phyloP scores from a whole-genome alignment of 2,329 filamentous ascomycete species.

The Calonectria pseudoturangicola region DNA sequence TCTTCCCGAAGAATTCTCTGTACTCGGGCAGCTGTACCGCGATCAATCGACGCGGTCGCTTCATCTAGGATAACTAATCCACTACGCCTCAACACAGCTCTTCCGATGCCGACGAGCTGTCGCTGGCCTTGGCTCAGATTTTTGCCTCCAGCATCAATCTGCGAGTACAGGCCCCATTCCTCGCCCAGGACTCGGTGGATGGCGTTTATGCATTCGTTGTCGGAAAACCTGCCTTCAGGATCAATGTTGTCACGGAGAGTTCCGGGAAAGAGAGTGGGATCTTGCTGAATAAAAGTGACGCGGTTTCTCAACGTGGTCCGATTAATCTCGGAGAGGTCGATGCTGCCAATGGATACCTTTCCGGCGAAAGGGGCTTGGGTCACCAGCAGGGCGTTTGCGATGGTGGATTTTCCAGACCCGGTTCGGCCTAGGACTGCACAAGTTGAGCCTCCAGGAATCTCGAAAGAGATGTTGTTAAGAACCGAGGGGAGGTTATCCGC shows the following conservation, averaged over 20 bases:
- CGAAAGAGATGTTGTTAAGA: conserved; percentile 80
- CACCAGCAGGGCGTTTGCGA: conserved; percentile 75
- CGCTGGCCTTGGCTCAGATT: conserved; percentile 78
- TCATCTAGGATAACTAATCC: conserved; percentile 79
- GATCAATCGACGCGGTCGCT: conserved; percentile 78
- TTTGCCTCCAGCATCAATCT: conserved; percentile 75
- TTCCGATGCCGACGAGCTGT: conserved; percentile 76
- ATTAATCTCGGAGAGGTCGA: conserved; percentile 72
- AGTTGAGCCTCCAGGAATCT: conserved; percentile 79
- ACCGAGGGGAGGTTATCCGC: conserved; percentile 85
- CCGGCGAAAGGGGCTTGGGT: conserved; percentile 72
- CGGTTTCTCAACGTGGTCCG: conserved; percentile 74
- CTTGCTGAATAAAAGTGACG: conserved; percentile 79
- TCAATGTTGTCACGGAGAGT: conserved; percentile 80
- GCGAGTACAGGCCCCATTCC: conserved; percentile 68
- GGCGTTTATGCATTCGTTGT: conserved; percentile 69
- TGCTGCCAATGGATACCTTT: conserved; percentile 71
- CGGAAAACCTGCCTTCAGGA: conserved; percentile 75
- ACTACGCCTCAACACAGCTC: conserved; percentile 76
- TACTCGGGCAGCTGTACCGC: conserved; percentile 74
- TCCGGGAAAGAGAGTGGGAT: conserved; percentile 77
- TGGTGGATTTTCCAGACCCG: conserved; percentile 90
- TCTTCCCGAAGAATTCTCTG: conserved; percentile 75
- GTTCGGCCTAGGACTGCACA: conserved; percentile 87
- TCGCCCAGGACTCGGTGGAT: conserved; percentile 76